Percentiles rank a stretch among this genome's conserved stretches.
Conservation (phyloP, 2,329 filamentous ascomycete genomes). For the Arthrocladium fulminans region DNA sequence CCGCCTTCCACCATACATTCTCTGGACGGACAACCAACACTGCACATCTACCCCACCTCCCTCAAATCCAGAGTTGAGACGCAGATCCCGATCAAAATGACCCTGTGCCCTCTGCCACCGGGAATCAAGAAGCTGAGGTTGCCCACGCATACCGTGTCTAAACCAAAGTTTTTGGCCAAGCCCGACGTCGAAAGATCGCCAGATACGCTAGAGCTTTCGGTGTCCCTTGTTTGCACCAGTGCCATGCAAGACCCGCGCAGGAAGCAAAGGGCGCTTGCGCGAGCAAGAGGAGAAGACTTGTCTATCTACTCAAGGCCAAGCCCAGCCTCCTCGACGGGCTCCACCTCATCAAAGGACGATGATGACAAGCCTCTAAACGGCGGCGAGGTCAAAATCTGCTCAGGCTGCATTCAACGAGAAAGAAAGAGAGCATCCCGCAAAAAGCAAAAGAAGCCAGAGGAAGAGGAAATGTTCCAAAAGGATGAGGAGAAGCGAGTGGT, state of each 20-base stretch:
- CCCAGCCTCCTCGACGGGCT: conserved; percentile 30
- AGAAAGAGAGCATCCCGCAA: conserved; percentile 84
- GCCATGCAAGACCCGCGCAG: conserved; percentile 69
- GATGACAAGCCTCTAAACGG: conserved; percentile 71
- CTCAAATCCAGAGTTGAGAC: conserved; percentile 90
- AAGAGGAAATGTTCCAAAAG: conserved; percentile 77
- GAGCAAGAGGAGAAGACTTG: conserved; percentile 38
- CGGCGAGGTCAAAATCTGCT: conserved; percentile 87
- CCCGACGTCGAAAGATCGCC: conserved; percentile 55
- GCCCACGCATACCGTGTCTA: conserved; percentile 83
- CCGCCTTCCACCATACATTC: conserved; percentile 23
- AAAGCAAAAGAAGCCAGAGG: conserved; percentile 85
- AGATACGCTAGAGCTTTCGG: conserved; percentile 70
- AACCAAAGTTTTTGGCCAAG: conserved; percentile 80
- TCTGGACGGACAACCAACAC: conserved; percentile 27
- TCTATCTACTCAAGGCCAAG: conserved; percentile 34
- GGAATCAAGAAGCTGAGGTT: conserved; percentile 75
- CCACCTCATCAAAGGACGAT: conserved; percentile 49
- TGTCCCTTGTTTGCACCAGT: conserved; percentile 81
- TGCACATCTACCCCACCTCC: conserved; percentile 59
- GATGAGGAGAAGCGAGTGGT: conserved; percentile 75
- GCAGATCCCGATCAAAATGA: conserved; percentile 82
- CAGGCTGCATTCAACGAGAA: conserved; percentile 84
- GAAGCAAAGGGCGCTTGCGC: conserved; percentile 56
- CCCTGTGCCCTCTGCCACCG: conserved; percentile 63